Conservation (phyloP, 1,284 basidiomycete genomes). For the Lignosus rhinocerotis region DNA sequence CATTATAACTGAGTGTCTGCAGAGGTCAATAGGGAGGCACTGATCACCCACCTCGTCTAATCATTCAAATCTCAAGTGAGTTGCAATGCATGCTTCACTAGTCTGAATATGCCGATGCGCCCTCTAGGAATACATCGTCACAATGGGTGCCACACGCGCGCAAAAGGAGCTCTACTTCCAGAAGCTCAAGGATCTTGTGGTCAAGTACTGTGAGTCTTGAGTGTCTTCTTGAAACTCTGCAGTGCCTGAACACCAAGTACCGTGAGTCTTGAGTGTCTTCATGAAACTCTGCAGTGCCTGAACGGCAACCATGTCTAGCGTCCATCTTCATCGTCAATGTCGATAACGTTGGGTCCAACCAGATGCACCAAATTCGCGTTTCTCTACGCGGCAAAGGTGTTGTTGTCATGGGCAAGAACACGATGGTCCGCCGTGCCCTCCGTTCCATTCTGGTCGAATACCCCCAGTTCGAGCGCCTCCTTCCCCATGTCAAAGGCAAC, state of each 20-base stretch:
- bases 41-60: conserved; percentile 28
- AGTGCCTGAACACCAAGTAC: too few relatives aligned
- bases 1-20: conserved; percentile 10
- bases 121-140: conserved; percentile 32
- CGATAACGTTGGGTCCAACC: conserved; percentile 99
- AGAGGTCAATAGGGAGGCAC: conserved; percentile 91
- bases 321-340: conserved; percentile 99
- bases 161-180: conserved; percentile 94
- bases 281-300: not conserved
- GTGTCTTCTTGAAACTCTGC: too few relatives aligned
- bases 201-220: conserved; percentile 77
- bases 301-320: conserved; percentile 47
- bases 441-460: conserved; percentile 87
- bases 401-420: conserved; percentile 99
- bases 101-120: conserved; percentile 4
- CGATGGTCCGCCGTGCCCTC: conserved; percentile 98
- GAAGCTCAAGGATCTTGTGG: conserved; percentile 93
- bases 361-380: conserved; percentile 99
- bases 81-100: conserved; percentile 15
- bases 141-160: conserved; percentile 90
- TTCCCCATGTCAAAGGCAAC: conserved; percentile 96
- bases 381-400: conserved; percentile 95
- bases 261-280: not conserved
- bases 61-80: conserved; percentile 25
- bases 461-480: conserved; percentile 95